A percentile compares a stretch with the other conserved stretches of the same genome.
These are phyloP conservation scores for Suillus fuscotomentosus DNA, from an alignment of 768 basidiomycete species.

Conservation along the genomic window DNA sequence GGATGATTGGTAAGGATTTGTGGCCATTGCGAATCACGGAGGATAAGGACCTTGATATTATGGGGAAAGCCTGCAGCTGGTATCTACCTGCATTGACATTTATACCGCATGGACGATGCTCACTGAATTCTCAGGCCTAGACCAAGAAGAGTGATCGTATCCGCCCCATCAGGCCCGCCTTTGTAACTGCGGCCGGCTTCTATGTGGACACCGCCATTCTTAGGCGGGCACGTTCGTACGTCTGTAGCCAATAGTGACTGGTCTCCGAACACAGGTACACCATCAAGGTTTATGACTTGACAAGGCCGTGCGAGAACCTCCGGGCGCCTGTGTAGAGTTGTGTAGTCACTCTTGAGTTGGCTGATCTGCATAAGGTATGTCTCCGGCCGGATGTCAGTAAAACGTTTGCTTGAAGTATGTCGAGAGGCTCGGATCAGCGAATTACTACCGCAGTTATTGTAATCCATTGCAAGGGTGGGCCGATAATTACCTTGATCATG, in stretches of 20 bases:
- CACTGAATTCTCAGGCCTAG: background rate
- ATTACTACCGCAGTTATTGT: background rate
- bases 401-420: background rate
- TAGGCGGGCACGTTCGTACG: background rate
- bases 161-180: background rate
- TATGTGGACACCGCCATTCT: background rate
- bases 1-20: conserved; percentile 25
- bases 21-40: conserved; percentile 17
- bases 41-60: background rate
- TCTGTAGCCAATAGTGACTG: background rate
- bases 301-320: background rate
- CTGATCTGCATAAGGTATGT: background rate
- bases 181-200: background rate
- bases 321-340: background rate
- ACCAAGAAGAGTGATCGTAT: background rate
- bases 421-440: background rate
- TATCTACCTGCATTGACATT: background rate
- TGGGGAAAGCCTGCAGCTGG: background rate
- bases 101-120: background rate
- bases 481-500: too few relatives aligned
- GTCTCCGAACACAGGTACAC: background rate
- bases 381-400: background rate
- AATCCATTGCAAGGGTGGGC: background rate
- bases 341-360: too few relatives aligned
- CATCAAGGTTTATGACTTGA: background rate